Percentiles rank a stretch among this genome's conserved stretches.
These are phyloP conservation scores for Acer saccharum DNA, from an alignment of 345 rosid species.

Conservation along the genomic window DNA sequence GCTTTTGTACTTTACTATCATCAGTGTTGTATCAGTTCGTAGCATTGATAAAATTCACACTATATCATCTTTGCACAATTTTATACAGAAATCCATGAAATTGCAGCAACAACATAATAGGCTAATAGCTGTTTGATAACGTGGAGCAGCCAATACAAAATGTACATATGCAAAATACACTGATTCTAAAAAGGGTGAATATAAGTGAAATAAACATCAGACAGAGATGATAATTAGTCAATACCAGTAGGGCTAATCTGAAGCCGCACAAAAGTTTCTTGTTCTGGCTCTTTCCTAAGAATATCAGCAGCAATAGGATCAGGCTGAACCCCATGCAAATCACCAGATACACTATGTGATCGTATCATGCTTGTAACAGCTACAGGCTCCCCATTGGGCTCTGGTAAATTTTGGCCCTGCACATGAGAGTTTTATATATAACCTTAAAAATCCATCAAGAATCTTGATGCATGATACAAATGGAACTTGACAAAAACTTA, in stretches of 20 bases:
- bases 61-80: not conserved
- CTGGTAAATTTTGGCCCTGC: constrained; percentile 48
- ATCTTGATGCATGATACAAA: not conserved
- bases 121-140: not conserved
- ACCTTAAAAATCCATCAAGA: constrained; percentile 18
- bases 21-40: not conserved
- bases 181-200: not conserved
- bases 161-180: not conserved
- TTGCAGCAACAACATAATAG: not conserved
- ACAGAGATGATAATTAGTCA: constrained; percentile 1
- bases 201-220: not conserved
- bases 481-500: not conserved
- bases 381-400: constrained; percentile 59
- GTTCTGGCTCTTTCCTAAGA: constrained; percentile 97
- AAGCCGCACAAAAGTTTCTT: constrained; percentile 89
- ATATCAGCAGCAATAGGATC: constrained; percentile 99
- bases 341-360: constrained; percentile 93
- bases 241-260: constrained; percentile 71
- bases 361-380: constrained; percentile 86
- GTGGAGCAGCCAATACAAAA: not conserved
- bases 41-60: not conserved
- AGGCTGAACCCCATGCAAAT: constrained; percentile 97
- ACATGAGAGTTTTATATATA: constrained; percentile 11
- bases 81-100: not conserved
- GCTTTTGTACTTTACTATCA: not conserved